Evolutionary conservation across 208 protist genomes (phyloP).

Genomic region (Strigomonas galati): DNA sequence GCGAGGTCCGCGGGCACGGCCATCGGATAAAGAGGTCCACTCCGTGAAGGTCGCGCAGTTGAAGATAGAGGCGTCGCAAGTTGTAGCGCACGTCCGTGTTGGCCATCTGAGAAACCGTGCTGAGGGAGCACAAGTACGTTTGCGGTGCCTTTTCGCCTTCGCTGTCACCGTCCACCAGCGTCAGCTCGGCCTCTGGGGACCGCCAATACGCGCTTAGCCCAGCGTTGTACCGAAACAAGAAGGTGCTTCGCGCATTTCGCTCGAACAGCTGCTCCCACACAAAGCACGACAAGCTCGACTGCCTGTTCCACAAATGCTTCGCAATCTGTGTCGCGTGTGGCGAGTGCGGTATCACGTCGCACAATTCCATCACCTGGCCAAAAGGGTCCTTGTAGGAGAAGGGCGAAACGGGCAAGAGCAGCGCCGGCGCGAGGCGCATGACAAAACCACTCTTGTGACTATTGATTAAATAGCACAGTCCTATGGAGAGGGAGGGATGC

Average conservation of each 20-base stretch:
- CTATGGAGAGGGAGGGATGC: neutral
- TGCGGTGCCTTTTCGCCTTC: neutral
- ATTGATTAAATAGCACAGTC: neutral
- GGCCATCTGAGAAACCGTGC: neutral
- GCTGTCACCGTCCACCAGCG: neutral
- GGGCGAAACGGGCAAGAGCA: neutral
- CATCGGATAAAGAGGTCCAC: constrained; percentile 69
- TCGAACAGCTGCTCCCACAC: constrained; percentile 38
- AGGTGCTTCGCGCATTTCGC: constrained; percentile 11
- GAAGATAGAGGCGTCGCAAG: constrained; percentile 40
- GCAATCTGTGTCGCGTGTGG: neutral
- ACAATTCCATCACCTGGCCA: neutral
- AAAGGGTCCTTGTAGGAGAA: neutral
- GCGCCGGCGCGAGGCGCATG: neutral
- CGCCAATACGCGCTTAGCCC: neutral
- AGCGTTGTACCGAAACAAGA: neutral
- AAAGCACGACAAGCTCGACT: constrained; percentile 25
- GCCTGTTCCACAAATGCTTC: constrained; percentile 21
- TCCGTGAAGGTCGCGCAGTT: constrained; percentile 40
- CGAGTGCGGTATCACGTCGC: neutral
- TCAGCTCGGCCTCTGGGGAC: neutral
- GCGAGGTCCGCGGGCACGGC: constrained; percentile 13
- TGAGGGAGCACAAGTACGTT: neutral
- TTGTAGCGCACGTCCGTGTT: neutral
- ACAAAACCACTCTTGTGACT: neutral